Base-by-base conservation (phyloP, 2,329 filamentous ascomycete genomes). In the Ilyonectria mors-panacis region DNA sequence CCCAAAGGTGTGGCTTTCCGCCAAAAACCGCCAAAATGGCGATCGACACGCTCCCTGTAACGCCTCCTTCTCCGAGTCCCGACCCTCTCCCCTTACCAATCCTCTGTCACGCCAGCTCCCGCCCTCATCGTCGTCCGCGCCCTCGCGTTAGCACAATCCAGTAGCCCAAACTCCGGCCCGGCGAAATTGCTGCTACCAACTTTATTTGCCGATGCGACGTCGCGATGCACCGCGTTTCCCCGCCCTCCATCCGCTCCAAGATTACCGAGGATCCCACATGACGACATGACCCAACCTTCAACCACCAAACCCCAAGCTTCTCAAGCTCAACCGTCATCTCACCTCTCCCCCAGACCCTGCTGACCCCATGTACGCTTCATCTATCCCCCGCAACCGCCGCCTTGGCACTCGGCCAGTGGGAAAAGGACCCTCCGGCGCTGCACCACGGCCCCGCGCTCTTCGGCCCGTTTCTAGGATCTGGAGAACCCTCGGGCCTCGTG, bases 401-500 rank as follows among this genome's bases (percentile, higher is more conserved):
- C 67, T 57, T 60, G 63, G 54, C 58, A 28, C 51, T 44, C 59
- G 39, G 51, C 50, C 48, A 30, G 19, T 67, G 55, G 45, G 59
- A 44, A 39, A 51, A 21, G 48, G 61, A 53, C 62, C 42, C 63
- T 48, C 51, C 65, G 42, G 33, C 51, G 37, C 50, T 54, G 47
- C 54, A 53, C 23, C 48, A 65, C 60, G 50, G 66, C 66, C 62
- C 65, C 67, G 67, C 72, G 71, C 67, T 67, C 51, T 66, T 70
- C 74, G 74, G 74, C 70, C 74, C 74, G 65, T 72, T 64, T 69
- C 61, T 44, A 21, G 44, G 53, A 53, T 64, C 45, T 30, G 44
- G 56, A 67, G 60, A 65, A 65, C 33, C 35, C 56, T 57, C 37
- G n/a, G 59, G 6, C 65, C 63, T 62, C 66, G 58, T 63, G 50